phyloP scores from a whole-genome alignment of 176 grass and related monocot genomes.

The Saccharum officinarum region DNA sequence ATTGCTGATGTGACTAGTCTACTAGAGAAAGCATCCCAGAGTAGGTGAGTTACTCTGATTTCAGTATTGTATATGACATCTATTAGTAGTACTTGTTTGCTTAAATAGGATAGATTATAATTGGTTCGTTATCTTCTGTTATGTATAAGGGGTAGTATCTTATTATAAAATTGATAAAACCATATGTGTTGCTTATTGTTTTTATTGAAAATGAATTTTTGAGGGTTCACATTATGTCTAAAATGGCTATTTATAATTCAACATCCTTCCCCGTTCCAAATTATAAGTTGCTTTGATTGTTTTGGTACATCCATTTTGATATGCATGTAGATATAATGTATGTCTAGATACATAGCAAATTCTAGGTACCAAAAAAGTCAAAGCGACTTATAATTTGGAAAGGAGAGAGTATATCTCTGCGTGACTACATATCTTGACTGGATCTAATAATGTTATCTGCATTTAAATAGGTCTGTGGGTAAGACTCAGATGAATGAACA shows the following conservation, averaged over 20 bases:
- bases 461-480: constrained; percentile 71
- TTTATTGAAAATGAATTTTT: neutral
- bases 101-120: neutral
- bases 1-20: constrained; percentile 62
- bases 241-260: neutral
- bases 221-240: neutral
- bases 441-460: neutral
- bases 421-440: neutral
- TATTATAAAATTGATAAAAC: neutral
- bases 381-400: no score
- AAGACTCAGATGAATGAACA: constrained; percentile 96
- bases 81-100: neutral
- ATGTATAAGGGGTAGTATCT: neutral
- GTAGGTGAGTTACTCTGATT: constrained; percentile 49
- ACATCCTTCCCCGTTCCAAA: neutral
- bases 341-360: no score
- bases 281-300: no score
- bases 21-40: constrained; percentile 74
- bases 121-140: neutral
- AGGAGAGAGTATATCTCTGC: neutral
- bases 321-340: no score
- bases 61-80: neutral
- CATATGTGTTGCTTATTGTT: neutral
- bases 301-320: neutral
- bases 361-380: no score